phyloP scores from a whole-genome alignment of 176 grass and related monocot species.

The Aegilops longissima region DNA sequence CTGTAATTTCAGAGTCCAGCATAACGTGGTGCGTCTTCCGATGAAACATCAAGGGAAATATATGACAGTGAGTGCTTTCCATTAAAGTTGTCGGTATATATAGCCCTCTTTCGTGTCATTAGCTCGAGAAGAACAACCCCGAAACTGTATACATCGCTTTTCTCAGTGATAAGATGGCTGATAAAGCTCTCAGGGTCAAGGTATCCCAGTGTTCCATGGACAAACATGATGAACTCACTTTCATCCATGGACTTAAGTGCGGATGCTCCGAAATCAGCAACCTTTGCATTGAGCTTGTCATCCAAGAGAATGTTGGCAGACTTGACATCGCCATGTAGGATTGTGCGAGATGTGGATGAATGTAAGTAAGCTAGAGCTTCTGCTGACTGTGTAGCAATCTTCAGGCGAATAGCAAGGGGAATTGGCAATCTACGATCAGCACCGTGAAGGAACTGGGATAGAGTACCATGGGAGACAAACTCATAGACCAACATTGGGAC shows the following conservation, averaged over 20 bases:
- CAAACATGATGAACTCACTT: conserved; percentile 49
- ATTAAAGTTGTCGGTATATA: conserved; percentile 1
- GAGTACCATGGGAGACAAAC: background rate
- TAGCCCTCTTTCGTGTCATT: conserved; percentile 45
- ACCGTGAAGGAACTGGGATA: background rate
- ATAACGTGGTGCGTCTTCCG: background rate
- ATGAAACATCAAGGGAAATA: background rate
- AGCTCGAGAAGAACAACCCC: conserved; percentile 62
- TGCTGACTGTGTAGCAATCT: conserved; percentile 3
- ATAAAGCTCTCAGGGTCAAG: conserved; percentile 55
- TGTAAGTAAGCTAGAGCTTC: conserved; percentile 20
- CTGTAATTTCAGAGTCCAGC: background rate
- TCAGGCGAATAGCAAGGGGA: background rate
- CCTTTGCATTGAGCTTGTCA: background rate
- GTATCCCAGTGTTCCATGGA: conserved; percentile 56
- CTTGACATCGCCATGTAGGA: background rate
- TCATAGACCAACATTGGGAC: conserved; percentile 2
- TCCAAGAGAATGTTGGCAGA: background rate
- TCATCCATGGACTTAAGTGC: conserved; percentile 32
- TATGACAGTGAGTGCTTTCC: background rate
- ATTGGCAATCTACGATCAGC: background rate
- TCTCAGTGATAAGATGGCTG: conserved; percentile 52
- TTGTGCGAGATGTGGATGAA: background rate
- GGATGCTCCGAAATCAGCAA: conserved; percentile 54
- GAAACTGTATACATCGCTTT: conserved; percentile 57